These are phyloP conservation scores for Hypholoma fasciculare DNA, from an alignment of 768 basidiomycete species.

Conservation along the genomic window DNA sequence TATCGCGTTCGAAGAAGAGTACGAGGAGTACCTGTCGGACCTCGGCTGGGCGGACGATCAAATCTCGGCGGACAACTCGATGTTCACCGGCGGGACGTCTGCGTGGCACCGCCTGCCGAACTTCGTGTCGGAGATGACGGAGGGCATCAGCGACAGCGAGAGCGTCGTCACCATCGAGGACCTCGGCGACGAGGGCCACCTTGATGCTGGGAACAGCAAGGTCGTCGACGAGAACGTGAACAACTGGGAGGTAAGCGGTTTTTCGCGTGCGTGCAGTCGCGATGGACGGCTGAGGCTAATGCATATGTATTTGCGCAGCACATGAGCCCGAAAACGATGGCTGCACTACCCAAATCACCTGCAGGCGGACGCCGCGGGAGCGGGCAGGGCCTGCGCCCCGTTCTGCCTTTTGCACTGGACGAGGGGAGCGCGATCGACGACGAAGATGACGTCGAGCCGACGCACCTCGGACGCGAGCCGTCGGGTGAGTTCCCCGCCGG, in stretches of 20 bases:
- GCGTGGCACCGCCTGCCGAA: conserved; percentile 86
- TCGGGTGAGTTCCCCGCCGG: conserved; percentile 75
- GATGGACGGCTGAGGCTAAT: neutral
- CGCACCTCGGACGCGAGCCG: conserved; percentile 55
- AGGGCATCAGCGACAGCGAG: conserved; percentile 92
- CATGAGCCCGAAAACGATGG: conserved; percentile 96
- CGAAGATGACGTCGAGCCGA: conserved; percentile 75
- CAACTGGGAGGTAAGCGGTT: conserved; percentile 85
- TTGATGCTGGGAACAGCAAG: conserved; percentile 63
- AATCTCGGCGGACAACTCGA: conserved; percentile 22
- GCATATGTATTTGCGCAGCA: conserved; percentile 50
- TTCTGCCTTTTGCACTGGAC: conserved; percentile 72
- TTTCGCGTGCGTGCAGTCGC: conserved; percentile 5
- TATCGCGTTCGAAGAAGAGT: conserved; percentile 94
- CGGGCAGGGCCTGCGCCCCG: conserved; percentile 81
- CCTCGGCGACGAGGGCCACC: conserved; percentile 74
- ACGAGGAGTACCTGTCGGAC: conserved; percentile 94
- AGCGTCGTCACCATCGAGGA: conserved; percentile 91
- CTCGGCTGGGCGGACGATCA: conserved; percentile 69
- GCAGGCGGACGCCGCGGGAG: conserved; percentile 81
- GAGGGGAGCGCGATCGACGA: conserved; percentile 75
- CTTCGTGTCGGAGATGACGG: conserved; percentile 78
- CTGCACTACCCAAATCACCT: conserved; percentile 89
- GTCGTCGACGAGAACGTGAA: conserved; percentile 80
- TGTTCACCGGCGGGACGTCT: conserved; percentile 37